phyloP scores from a whole-genome alignment of 768 basidiomycete species.

The Leccinum incarnatum region DNA sequence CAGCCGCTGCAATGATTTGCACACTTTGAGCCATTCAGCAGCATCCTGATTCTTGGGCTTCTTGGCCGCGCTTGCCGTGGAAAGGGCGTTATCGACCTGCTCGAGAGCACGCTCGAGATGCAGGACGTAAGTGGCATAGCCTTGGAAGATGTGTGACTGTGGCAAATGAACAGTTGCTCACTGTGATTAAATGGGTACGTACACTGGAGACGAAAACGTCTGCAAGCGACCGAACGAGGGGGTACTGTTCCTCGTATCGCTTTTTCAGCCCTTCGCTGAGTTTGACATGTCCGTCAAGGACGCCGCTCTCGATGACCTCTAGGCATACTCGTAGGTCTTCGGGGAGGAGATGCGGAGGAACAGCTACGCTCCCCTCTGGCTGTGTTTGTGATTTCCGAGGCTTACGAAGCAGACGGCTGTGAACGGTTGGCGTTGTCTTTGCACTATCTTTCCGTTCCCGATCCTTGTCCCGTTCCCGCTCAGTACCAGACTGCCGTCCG shows the following conservation, averaged over 20 bases:
- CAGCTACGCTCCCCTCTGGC: conserved; percentile 44
- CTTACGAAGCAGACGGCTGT: conserved; percentile 58
- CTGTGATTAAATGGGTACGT: conserved; percentile 33
- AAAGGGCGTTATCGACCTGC: conserved; percentile 79
- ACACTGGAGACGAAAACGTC: conserved; percentile 97
- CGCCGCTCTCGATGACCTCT: conserved; percentile 81
- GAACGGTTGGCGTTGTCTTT: conserved; percentile 32
- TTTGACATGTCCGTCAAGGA: conserved; percentile 85
- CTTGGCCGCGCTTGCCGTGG: conserved; percentile 58
- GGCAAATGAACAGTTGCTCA: conserved; percentile 20
- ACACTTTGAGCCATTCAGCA: conserved; percentile 74
- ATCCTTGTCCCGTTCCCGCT: conserved; percentile 43
- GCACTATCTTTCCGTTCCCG: conserved; percentile 46
- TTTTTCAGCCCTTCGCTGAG: conserved; percentile 83
- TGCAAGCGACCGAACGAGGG: conserved; percentile 86
- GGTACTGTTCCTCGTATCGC: conserved; percentile 94
- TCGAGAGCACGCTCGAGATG: conserved; percentile 89
- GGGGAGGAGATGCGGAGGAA: conserved; percentile 79
- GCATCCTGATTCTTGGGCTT: conserved; percentile 81
- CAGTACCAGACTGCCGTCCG: conserved; percentile 62
- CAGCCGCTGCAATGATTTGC: conserved; percentile 68
- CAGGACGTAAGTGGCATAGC: conserved; percentile 93
- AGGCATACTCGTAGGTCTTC: conserved; percentile 84
- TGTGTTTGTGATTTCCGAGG: conserved; percentile 64
- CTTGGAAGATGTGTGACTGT: conserved; percentile 89